Conservation (phyloP, 129 eudicot genomes). For the Kitagawia praeruptora region DNA sequence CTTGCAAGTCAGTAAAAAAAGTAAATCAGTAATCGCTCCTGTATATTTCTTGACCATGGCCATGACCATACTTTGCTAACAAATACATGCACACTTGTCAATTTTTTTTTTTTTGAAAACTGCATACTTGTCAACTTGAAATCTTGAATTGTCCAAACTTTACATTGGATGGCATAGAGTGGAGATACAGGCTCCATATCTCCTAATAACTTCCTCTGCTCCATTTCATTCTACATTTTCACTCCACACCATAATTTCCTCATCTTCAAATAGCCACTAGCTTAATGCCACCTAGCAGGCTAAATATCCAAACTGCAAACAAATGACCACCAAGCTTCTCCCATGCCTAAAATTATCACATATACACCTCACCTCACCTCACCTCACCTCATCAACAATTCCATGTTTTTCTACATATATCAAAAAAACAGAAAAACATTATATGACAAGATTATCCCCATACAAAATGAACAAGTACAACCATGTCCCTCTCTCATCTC, state of each 20-base stretch:
- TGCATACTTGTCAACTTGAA: neutral
- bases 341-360: slow-evolving; percentile 20
- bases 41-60: neutral
- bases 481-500: slow-evolving; percentile 12
- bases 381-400: slow-evolving; percentile 48
- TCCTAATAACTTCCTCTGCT: neutral
- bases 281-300: slow-evolving; percentile 3
- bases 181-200: slow-evolving; percentile 19
- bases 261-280: slow-evolving; percentile 3
- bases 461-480: slow-evolving; percentile 6
- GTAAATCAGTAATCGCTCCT: neutral
- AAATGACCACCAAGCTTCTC: slow-evolving; percentile 13
- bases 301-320: slow-evolving; percentile 1
- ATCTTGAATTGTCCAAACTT: neutral
- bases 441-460: slow-evolving; percentile 20
- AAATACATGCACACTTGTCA: neutral
- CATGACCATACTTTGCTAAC: neutral
- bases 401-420: slow-evolving; percentile 15
- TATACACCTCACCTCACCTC: slow-evolving; percentile 42
- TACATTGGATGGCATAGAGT: neutral
- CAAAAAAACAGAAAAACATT: neutral
- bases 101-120: too few species aligned
- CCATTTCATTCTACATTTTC: slow-evolving; percentile 31
- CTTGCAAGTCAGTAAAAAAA: neutral
- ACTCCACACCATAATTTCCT: slow-evolving; percentile 30